Percentiles rank a stretch among this genome's conserved stretches.
phyloP scores from a whole-genome alignment of 164 flowering plant genomes.

The Vitis rotundifolia region DNA sequence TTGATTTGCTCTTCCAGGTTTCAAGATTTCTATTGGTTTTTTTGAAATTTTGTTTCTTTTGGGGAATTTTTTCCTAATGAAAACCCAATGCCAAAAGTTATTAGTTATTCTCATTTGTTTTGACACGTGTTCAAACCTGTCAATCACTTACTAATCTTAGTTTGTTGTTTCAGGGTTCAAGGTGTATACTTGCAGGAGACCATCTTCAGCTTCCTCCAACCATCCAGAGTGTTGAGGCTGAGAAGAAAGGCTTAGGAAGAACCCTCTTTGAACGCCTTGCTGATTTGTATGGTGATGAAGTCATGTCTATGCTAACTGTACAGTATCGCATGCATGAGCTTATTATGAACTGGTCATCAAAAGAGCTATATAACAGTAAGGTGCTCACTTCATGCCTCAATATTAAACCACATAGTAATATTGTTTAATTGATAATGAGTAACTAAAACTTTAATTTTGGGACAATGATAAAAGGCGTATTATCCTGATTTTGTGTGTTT shows the following conservation, averaged over 20 bases:
- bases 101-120: too few relatives aligned
- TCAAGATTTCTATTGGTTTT: too few relatives aligned
- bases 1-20: too few relatives aligned
- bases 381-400: conserved; percentile 34
- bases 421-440: background rate
- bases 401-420: conserved; percentile 1
- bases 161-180: conserved; percentile 66
- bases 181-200: conserved; percentile 96
- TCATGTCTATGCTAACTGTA: conserved; percentile 89
- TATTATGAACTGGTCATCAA: conserved; percentile 96
- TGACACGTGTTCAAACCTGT: too few relatives aligned
- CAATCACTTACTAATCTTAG: too few relatives aligned
- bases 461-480: too few relatives aligned
- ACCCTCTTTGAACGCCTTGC: conserved; percentile 98
- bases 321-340: conserved; percentile 99
- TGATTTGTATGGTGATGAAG: conserved; percentile 75
- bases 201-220: conserved; percentile 99
- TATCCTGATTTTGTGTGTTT: conserved; percentile 10
- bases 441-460: background rate
- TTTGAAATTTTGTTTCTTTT: too few relatives aligned
- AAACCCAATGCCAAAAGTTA: too few relatives aligned
- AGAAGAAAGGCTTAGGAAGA: conserved; percentile 91
- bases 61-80: too few relatives aligned
- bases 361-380: conserved; percentile 89
- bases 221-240: conserved; percentile 96